Base-by-base conservation (phyloP, 129 eudicot species). In the Apium graveolens region DNA sequence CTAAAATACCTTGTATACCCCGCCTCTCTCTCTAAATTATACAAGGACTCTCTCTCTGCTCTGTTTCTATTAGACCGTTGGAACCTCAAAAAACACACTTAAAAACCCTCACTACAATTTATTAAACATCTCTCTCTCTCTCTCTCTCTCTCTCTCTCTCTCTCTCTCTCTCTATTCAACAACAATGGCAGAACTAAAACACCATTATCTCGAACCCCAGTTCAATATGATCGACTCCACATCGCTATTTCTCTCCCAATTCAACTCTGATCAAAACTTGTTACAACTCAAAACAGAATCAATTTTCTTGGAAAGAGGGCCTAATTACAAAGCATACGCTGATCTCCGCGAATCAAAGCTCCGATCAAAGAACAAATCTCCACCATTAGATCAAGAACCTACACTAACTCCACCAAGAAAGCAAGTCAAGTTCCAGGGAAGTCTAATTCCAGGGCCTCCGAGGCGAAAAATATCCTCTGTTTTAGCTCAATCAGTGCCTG, bases 401-500 rank as follows among this genome's bases (percentile, higher is more conserved):
- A 63, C 63, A 37, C 48, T 85, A 27, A 83, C 92, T 39, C 89
- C 93, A 3, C 89, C 88, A 4, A 86, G 79, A 77, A 86, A 82
- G 63, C 87, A 83, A 26, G 79, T 82, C 72, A 95, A 86, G 43
- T 63, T 79, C 73, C 87, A 82, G 81, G 80, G 79, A 14, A 83
- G 51, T 11, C 60, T 75, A 76, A 62, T 57, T 0, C 73, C 83
- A 0, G 78, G 80, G 9, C 82, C 84, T 10, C 69, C 45, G 34
- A 79, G 93, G 74, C 35, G 86, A 78, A 88, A 85, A 80, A 85
- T 85, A 74, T 73, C 91, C 35, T 91, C 97, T 29, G 80, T 83
- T 83, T 74, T 94, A 81, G 60, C 98, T 4, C 98, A 91, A 75
- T 91, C 96, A 0, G 98, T 94, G 44, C 98, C 98, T 7, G 97